phyloP scores from a whole-genome alignment of 306 rosid species.

The Prunus mongolica region DNA sequence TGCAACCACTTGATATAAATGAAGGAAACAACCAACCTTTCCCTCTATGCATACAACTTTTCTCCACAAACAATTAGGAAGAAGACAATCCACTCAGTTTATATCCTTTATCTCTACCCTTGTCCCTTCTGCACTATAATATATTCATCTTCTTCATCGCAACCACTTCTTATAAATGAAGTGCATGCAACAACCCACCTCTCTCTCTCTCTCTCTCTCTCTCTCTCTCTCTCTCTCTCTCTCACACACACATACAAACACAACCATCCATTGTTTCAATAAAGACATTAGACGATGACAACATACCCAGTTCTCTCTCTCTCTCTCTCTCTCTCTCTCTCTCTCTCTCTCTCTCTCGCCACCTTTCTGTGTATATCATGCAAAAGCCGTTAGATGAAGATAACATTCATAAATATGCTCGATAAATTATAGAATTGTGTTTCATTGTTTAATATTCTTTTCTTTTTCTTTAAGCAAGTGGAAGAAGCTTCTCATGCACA shows the following conservation, averaged over 20 bases:
- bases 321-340: neutral
- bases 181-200: neutral
- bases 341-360: neutral
- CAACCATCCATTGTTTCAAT: neutral
- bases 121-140: constrained; percentile 17
- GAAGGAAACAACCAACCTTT: constrained; percentile 28
- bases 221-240: neutral
- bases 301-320: neutral
- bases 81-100: constrained; percentile 17
- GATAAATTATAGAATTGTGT: neutral
- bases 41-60: constrained; percentile 2
- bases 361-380: neutral
- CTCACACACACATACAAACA: neutral
- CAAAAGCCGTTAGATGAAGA: constrained; percentile 7
- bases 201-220: constrained; percentile 5
- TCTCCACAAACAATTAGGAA: constrained; percentile 18
- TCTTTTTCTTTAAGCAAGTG: constrained; percentile 21
- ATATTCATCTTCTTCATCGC: constrained; percentile 10
- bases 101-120: constrained; percentile 5
- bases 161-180: constrained; percentile 33
- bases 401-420: neutral
- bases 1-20: constrained; percentile 35
- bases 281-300: neutral
- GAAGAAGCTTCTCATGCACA: constrained; percentile 30
- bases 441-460: constrained; percentile 3